Percentiles rank a stretch among this genome's conserved stretches.
These are phyloP conservation scores for Avena insularis DNA, from an alignment of 176 grass and related monocot genomes.

Conservation along the genomic window DNA sequence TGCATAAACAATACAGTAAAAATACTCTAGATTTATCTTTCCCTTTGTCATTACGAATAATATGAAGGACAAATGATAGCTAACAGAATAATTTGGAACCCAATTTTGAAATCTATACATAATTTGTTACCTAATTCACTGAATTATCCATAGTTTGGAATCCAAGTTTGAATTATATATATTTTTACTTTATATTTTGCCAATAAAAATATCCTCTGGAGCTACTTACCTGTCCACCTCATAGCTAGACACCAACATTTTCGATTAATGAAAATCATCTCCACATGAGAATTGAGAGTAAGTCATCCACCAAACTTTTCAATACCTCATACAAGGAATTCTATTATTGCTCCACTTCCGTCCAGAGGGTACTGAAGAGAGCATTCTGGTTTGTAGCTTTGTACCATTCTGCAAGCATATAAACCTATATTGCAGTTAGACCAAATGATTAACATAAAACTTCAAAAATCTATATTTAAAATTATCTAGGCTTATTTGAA, in stretches of 20 bases:
- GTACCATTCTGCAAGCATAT: conserved; percentile 99
- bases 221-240: too few species aligned
- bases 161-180: too few species aligned
- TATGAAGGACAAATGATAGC: neutral
- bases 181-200: too few species aligned
- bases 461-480: conserved; percentile 12
- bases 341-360: conserved; percentile 73
- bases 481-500: neutral
- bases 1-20: neutral
- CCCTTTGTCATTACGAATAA: neutral
- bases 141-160: neutral
- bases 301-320: too few species aligned
- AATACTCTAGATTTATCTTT: neutral
- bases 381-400: conserved; percentile 89
- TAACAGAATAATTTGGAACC: neutral
- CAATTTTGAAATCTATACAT: neutral
- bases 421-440: conserved; percentile 56
- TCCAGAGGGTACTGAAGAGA: conserved; percentile 73
- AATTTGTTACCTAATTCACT: neutral
- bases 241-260: too few species aligned
- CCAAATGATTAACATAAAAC: conserved; percentile 36
- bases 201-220: too few species aligned
- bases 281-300: too few species aligned
- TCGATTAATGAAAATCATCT: too few species aligned
- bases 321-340: too few species aligned